A percentile compares a stretch with the other conserved stretches of the same genome.
Evolutionary conservation across 2,329 filamentous ascomycete genomes (phyloP).

Genomic region (Colletotrichum camelliae): DNA sequence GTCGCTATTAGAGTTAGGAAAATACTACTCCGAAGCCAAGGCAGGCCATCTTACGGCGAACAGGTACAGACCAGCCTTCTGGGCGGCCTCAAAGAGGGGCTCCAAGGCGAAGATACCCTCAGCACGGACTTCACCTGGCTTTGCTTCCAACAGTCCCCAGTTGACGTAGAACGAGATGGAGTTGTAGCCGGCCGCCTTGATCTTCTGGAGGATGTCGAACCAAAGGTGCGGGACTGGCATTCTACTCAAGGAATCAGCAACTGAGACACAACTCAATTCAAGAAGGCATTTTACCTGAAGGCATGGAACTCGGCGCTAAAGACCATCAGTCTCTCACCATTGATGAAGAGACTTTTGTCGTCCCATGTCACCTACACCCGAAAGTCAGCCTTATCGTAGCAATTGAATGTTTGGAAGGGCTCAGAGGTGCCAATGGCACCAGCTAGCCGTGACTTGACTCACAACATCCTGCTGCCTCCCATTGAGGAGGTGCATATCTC

Average conservation of each 20-base stretch:
- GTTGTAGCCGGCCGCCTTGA: slow-evolving; percentile 76
- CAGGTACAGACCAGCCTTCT: slow-evolving; percentile 71
- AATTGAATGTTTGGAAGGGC: background rate
- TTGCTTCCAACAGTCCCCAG: slow-evolving; percentile 75
- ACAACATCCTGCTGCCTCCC: slow-evolving; percentile 19
- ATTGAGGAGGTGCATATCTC: slow-evolving; percentile 9
- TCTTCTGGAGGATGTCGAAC: slow-evolving; percentile 76
- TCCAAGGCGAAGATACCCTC: slow-evolving; percentile 72
- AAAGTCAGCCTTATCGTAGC: background rate
- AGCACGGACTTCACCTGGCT: slow-evolving; percentile 67
- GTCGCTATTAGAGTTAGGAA: slow-evolving; percentile 35
- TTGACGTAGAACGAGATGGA: slow-evolving; percentile 75
- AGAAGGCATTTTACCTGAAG: slow-evolving; percentile 34
- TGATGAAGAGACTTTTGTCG: slow-evolving; percentile 67
- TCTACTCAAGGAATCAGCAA: background rate
- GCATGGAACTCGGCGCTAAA: slow-evolving; percentile 74
- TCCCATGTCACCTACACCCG: slow-evolving; percentile 64
- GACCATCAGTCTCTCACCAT: slow-evolving; percentile 70
- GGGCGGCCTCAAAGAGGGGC: slow-evolving; percentile 73
- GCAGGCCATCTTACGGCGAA: slow-evolving; percentile 49
- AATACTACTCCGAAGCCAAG: accelerated
- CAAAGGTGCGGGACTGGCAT: slow-evolving; percentile 43
- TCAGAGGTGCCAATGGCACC: background rate
- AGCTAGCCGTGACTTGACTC: background rate
- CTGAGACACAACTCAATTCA: background rate